phyloP scores from a whole-genome alignment of 441 rosid species.

The Capsella rubella region DNA sequence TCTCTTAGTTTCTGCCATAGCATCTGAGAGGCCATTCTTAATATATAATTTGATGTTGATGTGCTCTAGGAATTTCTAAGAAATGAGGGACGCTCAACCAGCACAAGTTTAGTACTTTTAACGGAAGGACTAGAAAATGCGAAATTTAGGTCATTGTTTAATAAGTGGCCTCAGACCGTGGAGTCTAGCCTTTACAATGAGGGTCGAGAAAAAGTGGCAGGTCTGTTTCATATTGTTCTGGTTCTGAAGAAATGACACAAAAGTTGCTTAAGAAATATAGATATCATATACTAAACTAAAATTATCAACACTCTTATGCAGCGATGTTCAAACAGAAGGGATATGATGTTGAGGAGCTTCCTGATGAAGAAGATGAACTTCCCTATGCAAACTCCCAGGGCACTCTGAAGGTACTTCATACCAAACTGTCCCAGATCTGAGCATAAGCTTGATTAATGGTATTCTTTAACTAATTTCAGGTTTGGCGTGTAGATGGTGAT shows the following conservation, averaged over 20 bases:
- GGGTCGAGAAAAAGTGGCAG: conserved; percentile 95
- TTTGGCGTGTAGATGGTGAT: conserved; percentile 72
- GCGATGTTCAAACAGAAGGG: conserved; percentile 51
- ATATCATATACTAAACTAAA: conserved; percentile 14
- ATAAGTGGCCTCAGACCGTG: conserved; percentile 67
- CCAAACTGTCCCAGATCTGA: conserved; percentile 17
- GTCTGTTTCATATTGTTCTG: conserved; percentile 47
- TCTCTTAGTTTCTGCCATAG: conserved; percentile 2
- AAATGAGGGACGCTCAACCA: conserved; percentile 65
- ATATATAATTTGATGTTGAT: conserved; percentile 17
- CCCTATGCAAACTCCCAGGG: conserved; percentile 65
- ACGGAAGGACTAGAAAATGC: conserved; percentile 85
- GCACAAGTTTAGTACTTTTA: conserved; percentile 68
- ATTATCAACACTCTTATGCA: conserved; percentile 18
- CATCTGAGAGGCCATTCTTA: conserved; percentile 11
- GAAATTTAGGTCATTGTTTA: conserved; percentile 67
- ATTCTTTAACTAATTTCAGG: conserved; percentile 51
- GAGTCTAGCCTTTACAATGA: conserved; percentile 75
- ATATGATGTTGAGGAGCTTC: conserved; percentile 75
- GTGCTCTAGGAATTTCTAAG: conserved; percentile 31
- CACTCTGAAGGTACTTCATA: conserved; percentile 56
- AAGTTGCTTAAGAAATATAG: not conserved
- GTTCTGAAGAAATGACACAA: not conserved
- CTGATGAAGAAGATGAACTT: conserved; percentile 56
- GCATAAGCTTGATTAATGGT: conserved; percentile 12